phyloP scores from a whole-genome alignment of 148 eudicot genomes.

The Camellia sinensis region DNA sequence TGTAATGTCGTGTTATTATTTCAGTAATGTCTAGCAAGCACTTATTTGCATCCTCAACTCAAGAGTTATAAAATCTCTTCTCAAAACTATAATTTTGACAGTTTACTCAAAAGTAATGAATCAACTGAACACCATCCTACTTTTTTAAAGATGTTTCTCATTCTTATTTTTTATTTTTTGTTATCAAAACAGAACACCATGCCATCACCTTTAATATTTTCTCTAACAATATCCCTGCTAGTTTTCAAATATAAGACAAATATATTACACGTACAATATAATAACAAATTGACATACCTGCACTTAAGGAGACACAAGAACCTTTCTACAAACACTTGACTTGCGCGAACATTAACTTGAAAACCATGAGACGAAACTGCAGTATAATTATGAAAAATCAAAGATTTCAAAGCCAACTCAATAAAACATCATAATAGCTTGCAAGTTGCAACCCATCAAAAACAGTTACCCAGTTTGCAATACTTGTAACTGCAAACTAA shows the following conservation, averaged over 20 bases:
- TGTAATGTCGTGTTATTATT: too few species aligned
- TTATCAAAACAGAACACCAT: background rate
- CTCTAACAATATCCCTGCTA: too few species aligned
- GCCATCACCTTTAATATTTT: too few species aligned
- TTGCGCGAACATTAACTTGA: constrained; percentile 4
- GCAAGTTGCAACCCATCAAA: background rate
- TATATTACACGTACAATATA: too few species aligned
- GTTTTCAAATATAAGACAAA: too few species aligned
- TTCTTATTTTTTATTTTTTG: background rate
- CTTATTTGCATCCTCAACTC: too few species aligned
- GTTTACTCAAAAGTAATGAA: too few species aligned
- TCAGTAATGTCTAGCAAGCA: too few species aligned
- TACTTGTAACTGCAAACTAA: background rate
- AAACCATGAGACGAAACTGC: constrained; percentile 11
- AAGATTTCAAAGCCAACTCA: background rate
- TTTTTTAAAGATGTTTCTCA: background rate
- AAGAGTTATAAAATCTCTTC: too few species aligned
- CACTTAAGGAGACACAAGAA: constrained; percentile 6
- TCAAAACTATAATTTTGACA: too few species aligned
- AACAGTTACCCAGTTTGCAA: background rate
- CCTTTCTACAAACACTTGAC: constrained; percentile 12
- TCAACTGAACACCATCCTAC: background rate
- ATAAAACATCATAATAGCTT: background rate
- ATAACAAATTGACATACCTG: constrained; percentile 13
- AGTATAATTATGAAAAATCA: background rate